Base-by-base conservation (phyloP, 2,329 filamentous ascomycete species). In the Alternaria alternata region DNA sequence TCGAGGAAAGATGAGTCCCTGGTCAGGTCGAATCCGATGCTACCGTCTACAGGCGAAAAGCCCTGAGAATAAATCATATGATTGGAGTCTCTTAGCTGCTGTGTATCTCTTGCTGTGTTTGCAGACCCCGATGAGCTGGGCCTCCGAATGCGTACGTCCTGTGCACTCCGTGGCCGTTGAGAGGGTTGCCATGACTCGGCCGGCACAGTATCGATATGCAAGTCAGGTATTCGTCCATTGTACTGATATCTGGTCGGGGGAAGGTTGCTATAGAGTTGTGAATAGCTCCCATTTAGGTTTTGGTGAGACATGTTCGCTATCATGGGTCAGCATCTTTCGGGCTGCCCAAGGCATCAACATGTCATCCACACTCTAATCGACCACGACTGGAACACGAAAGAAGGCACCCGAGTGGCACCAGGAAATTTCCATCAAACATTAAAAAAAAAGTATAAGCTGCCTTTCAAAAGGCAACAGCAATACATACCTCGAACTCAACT, bases 281-380 rank as follows among this genome's bases (percentile, higher is more conserved):
- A 44, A 30, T 46, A 63, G 47, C 41, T 52, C 43, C 61, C 62
- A 54, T 64, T 69, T 26, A 57, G 57, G 44, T 73, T 66, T 67
- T 44, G 58, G 34, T 72, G 71, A 22, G 72, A 65, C 75, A 78
- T 78, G 51, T 61, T 63, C 66, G 41, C 72, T 70, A 56, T 34
- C 36, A 24, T 34, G 42, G 46, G 69, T 77, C 65, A 77, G 73
- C 71, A 60, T 61, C 38, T 38, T 56, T 28, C 44, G 48, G 11
- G 26, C 32, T 62, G 58, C 62, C 58, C 47, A 41, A 63, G 56
- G 62, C 59, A 55, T 41, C 48, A 44, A 39, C 49, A 57, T 55
- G 34, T 28, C 16, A 24, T 51, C 38, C 20, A 36, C 22, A 49
- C 38, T 22, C 36, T 26, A 30, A 12, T 34, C 20, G 24, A 22